phyloP scores from a whole-genome alignment of 1,139 yeast genomes.

The Taphrina pruni region DNA sequence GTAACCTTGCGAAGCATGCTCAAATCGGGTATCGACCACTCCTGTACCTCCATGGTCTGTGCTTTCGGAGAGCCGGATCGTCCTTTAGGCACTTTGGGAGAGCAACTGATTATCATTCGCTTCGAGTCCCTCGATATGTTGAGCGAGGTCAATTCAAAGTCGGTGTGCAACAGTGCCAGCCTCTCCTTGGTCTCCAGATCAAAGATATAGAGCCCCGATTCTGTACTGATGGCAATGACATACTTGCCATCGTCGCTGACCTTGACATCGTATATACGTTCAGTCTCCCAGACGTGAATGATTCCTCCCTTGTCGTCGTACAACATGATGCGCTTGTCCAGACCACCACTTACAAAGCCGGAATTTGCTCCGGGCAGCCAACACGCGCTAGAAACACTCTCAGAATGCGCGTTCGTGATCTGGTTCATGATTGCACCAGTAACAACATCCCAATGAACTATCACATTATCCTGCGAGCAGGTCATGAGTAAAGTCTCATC shows the following conservation, averaged over 20 bases:
- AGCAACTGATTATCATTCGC: constrained; percentile 32
- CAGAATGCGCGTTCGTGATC: constrained; percentile 49
- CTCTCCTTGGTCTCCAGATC: constrained; percentile 53
- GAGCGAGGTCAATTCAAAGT: constrained; percentile 59
- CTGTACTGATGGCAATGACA: constrained; percentile 68
- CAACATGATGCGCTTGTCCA: constrained; percentile 72
- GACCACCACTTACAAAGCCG: constrained; percentile 74
- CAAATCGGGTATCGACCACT: constrained; percentile 68
- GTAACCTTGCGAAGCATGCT: constrained; percentile 65
- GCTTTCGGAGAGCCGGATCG: constrained; percentile 64
- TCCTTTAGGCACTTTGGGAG: constrained; percentile 41
- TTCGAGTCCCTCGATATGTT: constrained; percentile 56
- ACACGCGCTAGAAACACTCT: constrained; percentile 67
- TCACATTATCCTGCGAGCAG: constrained; percentile 67
- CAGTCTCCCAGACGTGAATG: constrained; percentile 55
- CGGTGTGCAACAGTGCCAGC: constrained; percentile 53
- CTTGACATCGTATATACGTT: constrained; percentile 71
- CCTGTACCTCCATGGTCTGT: constrained; percentile 74
- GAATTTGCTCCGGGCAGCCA: constrained; percentile 64
- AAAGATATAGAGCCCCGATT: constrained; percentile 60
- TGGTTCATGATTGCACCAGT: constrained; percentile 50
- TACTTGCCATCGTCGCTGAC: constrained; percentile 68
- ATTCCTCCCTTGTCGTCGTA: constrained; percentile 60
- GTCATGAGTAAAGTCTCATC: constrained; percentile 70
- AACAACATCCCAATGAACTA: constrained; percentile 68